Evolutionary conservation across 306 rosid species (phyloP).

Genomic region (Macrotyloma uniflorum): DNA sequence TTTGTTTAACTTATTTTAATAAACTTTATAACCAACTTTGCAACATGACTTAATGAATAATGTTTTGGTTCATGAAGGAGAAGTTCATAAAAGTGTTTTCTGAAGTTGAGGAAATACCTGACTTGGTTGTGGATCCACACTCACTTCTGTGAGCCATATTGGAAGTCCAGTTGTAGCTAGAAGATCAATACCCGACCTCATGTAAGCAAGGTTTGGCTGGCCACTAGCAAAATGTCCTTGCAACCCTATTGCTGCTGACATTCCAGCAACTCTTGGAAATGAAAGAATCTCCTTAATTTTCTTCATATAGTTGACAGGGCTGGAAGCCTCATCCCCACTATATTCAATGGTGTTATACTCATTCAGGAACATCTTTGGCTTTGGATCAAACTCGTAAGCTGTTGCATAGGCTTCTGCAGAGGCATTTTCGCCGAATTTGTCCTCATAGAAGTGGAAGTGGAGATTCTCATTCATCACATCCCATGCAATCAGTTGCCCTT

Average conservation of each 20-base stretch:
- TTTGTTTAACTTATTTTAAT: too few species aligned
- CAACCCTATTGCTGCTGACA: constrained; percentile 60
- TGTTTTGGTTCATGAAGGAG: neutral
- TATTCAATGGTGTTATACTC: constrained; percentile 68
- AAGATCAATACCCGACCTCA: constrained; percentile 64
- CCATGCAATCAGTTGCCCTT: constrained; percentile 74
- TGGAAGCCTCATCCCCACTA: constrained; percentile 40
- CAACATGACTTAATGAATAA: neutral
- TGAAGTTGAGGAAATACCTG: constrained; percentile 49
- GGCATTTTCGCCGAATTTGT: constrained; percentile 56
- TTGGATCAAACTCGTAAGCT: constrained; percentile 66
- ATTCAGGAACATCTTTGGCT: constrained; percentile 65
- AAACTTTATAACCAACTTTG: neutral
- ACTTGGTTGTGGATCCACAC: constrained; percentile 40
- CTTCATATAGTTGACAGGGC: constrained; percentile 46
- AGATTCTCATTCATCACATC: constrained; percentile 82
- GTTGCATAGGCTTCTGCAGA: constrained; percentile 49
- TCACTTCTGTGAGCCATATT: constrained; percentile 80
- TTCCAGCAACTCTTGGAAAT: constrained; percentile 50
- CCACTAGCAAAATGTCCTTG: constrained; percentile 58
- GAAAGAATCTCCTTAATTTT: constrained; percentile 53
- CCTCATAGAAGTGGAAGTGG: constrained; percentile 70
- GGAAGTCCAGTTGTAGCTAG: constrained; percentile 58
- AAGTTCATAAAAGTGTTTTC: neutral
- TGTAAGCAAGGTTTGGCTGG: constrained; percentile 64